Conservation (phyloP, 2,329 filamentous ascomycete genomes). For the Calonectria henricotiae region DNA sequence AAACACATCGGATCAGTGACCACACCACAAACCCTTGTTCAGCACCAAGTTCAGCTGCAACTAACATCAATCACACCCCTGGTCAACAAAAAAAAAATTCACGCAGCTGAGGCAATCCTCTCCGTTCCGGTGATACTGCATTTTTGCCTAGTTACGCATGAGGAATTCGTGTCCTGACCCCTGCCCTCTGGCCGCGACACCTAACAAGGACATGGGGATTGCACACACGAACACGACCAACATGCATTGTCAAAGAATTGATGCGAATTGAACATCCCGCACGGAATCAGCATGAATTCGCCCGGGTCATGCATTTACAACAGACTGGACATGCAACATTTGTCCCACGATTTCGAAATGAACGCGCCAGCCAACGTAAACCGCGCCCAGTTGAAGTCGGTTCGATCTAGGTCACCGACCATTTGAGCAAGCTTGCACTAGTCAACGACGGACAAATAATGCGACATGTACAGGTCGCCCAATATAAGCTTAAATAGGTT, state of each 20-base stretch:
- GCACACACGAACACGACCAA: slow-evolving; percentile 1
- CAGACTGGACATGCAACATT: slow-evolving; percentile 1
- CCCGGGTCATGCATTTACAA: background rate
- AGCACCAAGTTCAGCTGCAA: slow-evolving; percentile 9
- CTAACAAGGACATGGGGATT: slow-evolving; percentile 19
- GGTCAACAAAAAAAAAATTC: background rate
- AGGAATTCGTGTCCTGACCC: background rate
- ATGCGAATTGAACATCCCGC: slow-evolving; percentile 5
- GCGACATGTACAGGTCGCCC: slow-evolving; percentile 37
- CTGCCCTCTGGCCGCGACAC: slow-evolving; percentile 1
- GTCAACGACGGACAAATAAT: slow-evolving; percentile 23
- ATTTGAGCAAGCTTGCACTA: slow-evolving; percentile 5
- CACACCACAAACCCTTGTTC: background rate
- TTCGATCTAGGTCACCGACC: background rate
- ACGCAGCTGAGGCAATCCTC: slow-evolving; percentile 5
- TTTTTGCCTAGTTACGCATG: slow-evolving; percentile 16
- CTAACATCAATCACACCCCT: slow-evolving; percentile 5
- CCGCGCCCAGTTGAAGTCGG: background rate
- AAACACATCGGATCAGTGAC: background rate
- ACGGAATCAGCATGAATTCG: slow-evolving; percentile 10
- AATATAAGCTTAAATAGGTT: slow-evolving; percentile 53
- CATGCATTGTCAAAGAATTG: slow-evolving; percentile 12
- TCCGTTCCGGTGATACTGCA: slow-evolving; percentile 18
- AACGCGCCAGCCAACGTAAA: background rate
- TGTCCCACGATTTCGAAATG: background rate